phyloP scores from a whole-genome alignment of 805 yeast species.

The Zygosaccharomyces bailii region DNA sequence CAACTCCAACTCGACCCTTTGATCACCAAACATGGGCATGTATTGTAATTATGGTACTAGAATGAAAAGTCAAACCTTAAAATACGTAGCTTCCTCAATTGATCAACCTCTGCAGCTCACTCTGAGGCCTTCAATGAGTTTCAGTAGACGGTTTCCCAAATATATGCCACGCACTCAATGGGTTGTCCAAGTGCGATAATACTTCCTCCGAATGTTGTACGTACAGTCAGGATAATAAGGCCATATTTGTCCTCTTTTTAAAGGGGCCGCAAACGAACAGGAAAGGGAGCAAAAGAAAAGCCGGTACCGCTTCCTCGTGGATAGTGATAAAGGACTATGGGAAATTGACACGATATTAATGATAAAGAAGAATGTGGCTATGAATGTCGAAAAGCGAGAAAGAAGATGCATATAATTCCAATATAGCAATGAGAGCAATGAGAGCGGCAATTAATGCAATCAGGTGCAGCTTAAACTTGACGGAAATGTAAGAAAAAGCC shows the following conservation, averaged over 20 bases:
- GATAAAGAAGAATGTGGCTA: not conserved
- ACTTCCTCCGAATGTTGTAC: not conserved
- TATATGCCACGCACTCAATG: not conserved
- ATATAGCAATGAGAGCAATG: no score
- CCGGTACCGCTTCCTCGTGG: slow-evolving; percentile 1
- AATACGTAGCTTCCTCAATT: not conserved
- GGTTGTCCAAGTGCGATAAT: not conserved
- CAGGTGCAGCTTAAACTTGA: no score
- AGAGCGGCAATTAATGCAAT: no score
- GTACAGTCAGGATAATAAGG: not conserved
- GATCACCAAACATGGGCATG: slow-evolving; percentile 24
- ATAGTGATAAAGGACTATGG: not conserved
- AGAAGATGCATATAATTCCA: not conserved
- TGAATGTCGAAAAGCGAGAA: no score
- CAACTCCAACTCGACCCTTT: slow-evolving; percentile 51
- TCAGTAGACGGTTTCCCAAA: not conserved
- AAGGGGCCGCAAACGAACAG: slow-evolving; percentile 12
- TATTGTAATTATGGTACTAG: not conserved
- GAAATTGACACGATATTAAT: not conserved
- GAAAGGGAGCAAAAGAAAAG: slow-evolving; percentile 10
- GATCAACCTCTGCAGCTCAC: not conserved
- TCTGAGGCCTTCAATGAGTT: not conserved
- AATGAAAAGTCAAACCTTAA: not conserved
- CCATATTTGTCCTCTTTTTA: slow-evolving; percentile 1
- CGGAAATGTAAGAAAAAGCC: no score